Evolutionary conservation across 352 stramenopile species (phyloP).

Genomic region (Globisporangium heterothallicum): DNA sequence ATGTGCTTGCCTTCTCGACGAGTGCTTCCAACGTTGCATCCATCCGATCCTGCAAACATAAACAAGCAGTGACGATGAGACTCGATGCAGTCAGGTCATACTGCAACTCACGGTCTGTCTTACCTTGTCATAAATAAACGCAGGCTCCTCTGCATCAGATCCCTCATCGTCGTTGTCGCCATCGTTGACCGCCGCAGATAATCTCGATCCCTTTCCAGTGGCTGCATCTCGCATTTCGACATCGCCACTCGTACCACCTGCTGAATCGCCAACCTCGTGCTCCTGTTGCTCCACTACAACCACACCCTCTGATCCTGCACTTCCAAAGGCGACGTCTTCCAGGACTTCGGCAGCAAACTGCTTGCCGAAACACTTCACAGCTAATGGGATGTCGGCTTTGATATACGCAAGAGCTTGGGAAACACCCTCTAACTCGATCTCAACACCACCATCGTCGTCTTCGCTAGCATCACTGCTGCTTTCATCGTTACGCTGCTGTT

Average conservation of each 20-base stretch:
- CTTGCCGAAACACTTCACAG: conserved; percentile 67
- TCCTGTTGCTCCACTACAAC: conserved; percentile 12
- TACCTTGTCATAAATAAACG: conserved; percentile 86
- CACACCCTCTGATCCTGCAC: conserved; percentile 18
- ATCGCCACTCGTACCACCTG: conserved; percentile 3
- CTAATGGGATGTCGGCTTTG: conserved; percentile 31
- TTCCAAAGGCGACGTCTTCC: conserved; percentile 29
- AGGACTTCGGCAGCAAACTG: conserved; percentile 44
- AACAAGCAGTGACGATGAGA: too few species aligned
- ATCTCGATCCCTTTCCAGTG: not conserved
- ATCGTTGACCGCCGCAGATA: conserved; percentile 1
- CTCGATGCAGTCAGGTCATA: too few species aligned
- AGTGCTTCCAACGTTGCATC: conserved; percentile 31
- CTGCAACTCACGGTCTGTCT: too few species aligned
- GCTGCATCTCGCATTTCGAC: conserved; percentile 1
- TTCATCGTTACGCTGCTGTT: not conserved
- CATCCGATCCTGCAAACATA: conserved; percentile 44
- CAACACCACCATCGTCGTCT: conserved; percentile 9
- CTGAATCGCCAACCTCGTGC: conserved; percentile 4
- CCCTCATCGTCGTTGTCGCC: not conserved
- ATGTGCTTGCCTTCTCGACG: conserved; percentile 52
- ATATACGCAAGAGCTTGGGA: conserved; percentile 56
- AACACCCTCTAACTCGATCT: conserved; percentile 40
- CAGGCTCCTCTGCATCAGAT: conserved; percentile 7
- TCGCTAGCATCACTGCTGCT: conserved; percentile 8